Evolutionary conservation across 768 basidiomycete species (phyloP), one percentile per base, ranked within the genome.

Genomic region (Podaxis pistillaris): DNA sequence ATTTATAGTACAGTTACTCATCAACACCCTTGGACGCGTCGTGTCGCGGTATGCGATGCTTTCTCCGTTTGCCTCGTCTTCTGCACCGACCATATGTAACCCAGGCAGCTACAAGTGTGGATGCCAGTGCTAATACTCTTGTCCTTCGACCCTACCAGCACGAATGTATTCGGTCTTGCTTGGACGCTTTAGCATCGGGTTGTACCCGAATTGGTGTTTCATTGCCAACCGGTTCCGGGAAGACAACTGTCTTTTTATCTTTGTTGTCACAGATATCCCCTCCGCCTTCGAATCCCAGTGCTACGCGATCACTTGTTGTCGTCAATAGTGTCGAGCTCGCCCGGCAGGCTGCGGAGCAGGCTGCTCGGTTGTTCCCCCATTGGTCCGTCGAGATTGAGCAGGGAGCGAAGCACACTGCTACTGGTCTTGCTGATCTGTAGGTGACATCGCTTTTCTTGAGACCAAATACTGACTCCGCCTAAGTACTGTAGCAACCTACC

Each of bases 331-430:
- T 96, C 19, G 95, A 98, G 72, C 86, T 98, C 28, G 96, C 94
- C 3, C 81, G 82, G 46, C 96, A 98, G 72, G 89, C 95, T 4
- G 91, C 92, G 12, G 76, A 77, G 19, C 91, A 93, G 67, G 89
- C 91, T 7, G 71, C 77, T 63, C 74, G 75, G 28, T 72, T 91
- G 36, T 87, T 88, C 68, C 90, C 94, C 1, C 74, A 84, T 4
- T 89, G 91, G 86, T 81, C 74, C 11, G 88, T 98, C 2, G 96
- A 98, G 74, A 91, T 98, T 55, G 96, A 98, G 73, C 96, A 98
- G 74, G 94, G 93, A 2, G 67, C 71, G 17, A 87, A 83, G 68
- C 82, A 94, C 65, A 81, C 76, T 49, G 94, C 94, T 3, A 85
- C 86, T 30, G 96, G 96, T 5, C 58, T 69, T 26, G 94, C 96